phyloP scores from a whole-genome alignment of 106 monocot species.

The Dendrobium chrysotoxum region DNA sequence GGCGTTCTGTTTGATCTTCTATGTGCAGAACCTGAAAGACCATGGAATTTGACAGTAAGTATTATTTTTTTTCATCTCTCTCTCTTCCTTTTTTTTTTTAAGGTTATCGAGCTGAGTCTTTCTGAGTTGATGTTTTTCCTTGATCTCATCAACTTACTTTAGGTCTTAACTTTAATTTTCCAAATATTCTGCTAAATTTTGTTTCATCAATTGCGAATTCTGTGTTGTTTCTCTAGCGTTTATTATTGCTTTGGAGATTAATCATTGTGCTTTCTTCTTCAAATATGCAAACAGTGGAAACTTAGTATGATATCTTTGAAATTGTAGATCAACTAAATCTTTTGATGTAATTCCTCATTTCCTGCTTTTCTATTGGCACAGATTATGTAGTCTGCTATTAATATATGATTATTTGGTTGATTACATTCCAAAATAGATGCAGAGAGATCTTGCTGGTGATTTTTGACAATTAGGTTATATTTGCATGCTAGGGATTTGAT shows the following conservation, averaged over 20 bases:
- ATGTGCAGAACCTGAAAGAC: constrained; percentile 91
- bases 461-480: too few relatives aligned
- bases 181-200: neutral
- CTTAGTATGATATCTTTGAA: neutral
- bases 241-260: neutral
- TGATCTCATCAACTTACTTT: neutral
- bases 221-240: neutral
- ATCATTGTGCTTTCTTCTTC: neutral
- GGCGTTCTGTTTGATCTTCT: constrained; percentile 97
- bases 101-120: neutral
- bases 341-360: neutral
- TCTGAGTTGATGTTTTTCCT: too few relatives aligned
- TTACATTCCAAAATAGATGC: neutral
- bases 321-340: neutral
- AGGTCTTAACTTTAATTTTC: neutral
- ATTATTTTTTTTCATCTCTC: neutral
- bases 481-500: neutral
- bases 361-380: neutral
- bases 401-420: neutral
- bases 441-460: neutral
- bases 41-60: constrained; percentile 90
- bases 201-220: neutral
- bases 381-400: neutral
- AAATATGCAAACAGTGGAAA: neutral
- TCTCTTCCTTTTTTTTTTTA: neutral